phyloP scores from a whole-genome alignment of 148 eudicot genomes.

The Diospyros kaki region DNA sequence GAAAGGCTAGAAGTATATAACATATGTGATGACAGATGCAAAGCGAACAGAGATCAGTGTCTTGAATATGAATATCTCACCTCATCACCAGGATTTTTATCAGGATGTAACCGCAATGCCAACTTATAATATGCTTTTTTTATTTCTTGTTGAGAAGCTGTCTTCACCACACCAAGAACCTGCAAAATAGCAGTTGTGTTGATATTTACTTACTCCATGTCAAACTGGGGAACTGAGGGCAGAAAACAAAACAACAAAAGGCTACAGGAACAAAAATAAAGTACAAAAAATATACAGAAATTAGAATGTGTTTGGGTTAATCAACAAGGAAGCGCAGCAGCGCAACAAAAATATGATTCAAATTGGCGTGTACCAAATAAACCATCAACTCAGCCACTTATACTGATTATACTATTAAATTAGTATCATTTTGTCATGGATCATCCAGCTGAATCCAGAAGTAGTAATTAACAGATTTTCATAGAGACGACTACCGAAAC shows the following conservation, averaged over 20 bases:
- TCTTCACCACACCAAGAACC: constrained; percentile 83
- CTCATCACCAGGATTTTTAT: constrained; percentile 95
- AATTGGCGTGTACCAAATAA: background rate
- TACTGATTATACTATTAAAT: background rate
- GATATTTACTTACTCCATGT: background rate
- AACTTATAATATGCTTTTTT: constrained; percentile 86
- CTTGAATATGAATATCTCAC: constrained; percentile 27
- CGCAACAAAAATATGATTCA: background rate
- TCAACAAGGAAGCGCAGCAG: background rate
- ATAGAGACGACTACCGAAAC: background rate
- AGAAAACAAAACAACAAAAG: background rate
- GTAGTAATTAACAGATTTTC: background rate
- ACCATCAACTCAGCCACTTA: background rate
- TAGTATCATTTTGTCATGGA: constrained; percentile 4
- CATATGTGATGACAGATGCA: background rate
- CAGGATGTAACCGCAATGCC: constrained; percentile 93
- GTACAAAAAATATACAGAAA: background rate
- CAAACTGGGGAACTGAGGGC: background rate
- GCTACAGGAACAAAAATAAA: background rate
- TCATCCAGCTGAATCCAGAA: background rate
- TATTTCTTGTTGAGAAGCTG: constrained; percentile 83
- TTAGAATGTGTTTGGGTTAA: background rate
- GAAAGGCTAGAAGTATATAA: background rate
- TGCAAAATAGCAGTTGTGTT: constrained; percentile 14
- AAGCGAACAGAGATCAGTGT: background rate